Base-by-base conservation (phyloP, 2,329 filamentous ascomycete species). In the Penicillium sp. region DNA sequence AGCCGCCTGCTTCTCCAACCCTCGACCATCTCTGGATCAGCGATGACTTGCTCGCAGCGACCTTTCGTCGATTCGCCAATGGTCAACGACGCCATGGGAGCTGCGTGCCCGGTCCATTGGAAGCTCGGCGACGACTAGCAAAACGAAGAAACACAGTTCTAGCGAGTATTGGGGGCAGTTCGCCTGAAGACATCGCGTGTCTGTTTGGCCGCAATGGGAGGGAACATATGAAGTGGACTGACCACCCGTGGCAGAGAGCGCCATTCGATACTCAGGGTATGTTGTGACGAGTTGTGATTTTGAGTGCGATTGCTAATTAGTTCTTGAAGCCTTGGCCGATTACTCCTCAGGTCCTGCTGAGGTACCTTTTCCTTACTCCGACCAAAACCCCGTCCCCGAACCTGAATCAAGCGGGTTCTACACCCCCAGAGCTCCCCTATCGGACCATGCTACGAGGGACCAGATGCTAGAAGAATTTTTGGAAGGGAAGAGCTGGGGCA, bases 41-140 rank as follows among this genome's bases (percentile, higher is more conserved):
- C 53, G 74, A 77, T 45, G 72, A 73, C 40, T 55, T 74, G 18
- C 66, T 77, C 13, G 59, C 70, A 4, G 63, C 67, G 12, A 73
- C 75, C 19, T 82, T 81, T 66, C 69, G 73, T 45, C 75, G 72
- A 37, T 74, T 72, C 52, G 67, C 68, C 50, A 72, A 69, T 54
- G 63, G 67, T 34, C 73, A 75, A 51, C 72, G 74, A 61, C 76
- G 81, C 54, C 72, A 81, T 76, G 80, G 79, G 57, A 83, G 81
- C 71, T 75, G 75, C 55, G 77, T 82, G 3, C 82, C 82, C 10
- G 82, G 82, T 2, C 82, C 82, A 61, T 70, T 84, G 69, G 82
- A 85, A 67, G 80, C 81, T 38, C 75, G 77, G 53, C 74, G 76
- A 61, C 72, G 82, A 44, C 70, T 77, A 38, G 72, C 79, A 2